phyloP scores from a whole-genome alignment of 1,284 basidiomycete genomes.

The Cryptococcus sp. region DNA sequence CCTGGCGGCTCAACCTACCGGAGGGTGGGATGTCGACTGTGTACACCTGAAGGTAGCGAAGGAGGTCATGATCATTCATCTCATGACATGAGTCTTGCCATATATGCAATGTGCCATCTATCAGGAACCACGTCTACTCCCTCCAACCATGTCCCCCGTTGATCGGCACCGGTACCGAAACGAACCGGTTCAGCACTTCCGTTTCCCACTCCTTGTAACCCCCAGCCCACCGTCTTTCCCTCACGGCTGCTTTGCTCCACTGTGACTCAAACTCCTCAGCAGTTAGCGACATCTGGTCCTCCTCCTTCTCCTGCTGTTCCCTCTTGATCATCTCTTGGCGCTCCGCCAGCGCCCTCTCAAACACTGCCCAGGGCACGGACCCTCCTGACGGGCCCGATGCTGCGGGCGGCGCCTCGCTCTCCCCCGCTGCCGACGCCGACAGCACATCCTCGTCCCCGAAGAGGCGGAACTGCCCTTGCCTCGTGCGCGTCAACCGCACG shows the following conservation, averaged over 20 bases:
- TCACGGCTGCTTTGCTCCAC: conserved; percentile 53
- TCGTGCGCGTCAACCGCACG: conserved; percentile 76
- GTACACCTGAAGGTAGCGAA: conserved; percentile 40
- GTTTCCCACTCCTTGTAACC: conserved; percentile 45
- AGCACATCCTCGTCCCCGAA: conserved; percentile 39
- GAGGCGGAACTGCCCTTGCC: conserved; percentile 75
- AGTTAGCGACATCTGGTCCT: conserved; percentile 42
- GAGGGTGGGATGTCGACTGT: conserved; percentile 32
- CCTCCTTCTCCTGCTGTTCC: conserved; percentile 52
- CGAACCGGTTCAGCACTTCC: conserved; percentile 44
- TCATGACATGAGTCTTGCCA: conserved; percentile 1
- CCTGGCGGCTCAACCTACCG: conserved; percentile 25
- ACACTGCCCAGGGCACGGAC: conserved; percentile 77
- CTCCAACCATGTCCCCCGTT: conserved; percentile 16
- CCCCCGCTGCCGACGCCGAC: conserved; percentile 2
- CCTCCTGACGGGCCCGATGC: conserved; percentile 27
- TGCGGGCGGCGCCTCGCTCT: background rate
- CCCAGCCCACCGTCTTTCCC: conserved; percentile 50
- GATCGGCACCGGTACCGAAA: conserved; percentile 33
- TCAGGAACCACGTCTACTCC: background rate
- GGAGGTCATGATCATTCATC: conserved; percentile 17
- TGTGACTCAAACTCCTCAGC: conserved; percentile 29
- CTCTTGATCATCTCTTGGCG: conserved; percentile 38
- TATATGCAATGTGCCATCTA: conserved; percentile 4
- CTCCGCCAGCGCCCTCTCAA: conserved; percentile 60